A percentile compares a stretch with the other conserved stretches of the same genome.
Conservation (phyloP, 345 rosid genomes). For the Tarenaya hassleriana region DNA sequence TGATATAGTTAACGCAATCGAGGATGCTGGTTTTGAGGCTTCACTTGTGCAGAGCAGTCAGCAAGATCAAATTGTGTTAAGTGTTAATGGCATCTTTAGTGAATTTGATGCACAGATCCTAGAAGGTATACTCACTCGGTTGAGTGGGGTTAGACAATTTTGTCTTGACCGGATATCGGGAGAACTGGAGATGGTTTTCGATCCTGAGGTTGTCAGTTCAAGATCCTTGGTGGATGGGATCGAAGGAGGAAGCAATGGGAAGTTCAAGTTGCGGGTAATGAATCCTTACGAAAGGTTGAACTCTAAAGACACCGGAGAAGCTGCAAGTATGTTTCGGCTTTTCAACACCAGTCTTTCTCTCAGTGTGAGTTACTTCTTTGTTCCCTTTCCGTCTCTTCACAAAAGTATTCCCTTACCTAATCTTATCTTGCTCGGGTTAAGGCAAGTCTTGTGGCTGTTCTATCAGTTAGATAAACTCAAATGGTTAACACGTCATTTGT, state of each 20-base stretch:
- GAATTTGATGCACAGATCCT: conserved; percentile 68
- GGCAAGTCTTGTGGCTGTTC: too few relatives aligned
- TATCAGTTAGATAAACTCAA: too few relatives aligned
- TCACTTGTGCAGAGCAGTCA: conserved; percentile 87
- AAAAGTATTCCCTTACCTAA: not conserved
- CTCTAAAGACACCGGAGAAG: conserved; percentile 74
- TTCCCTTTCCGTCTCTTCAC: not conserved
- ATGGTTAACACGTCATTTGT: not conserved
- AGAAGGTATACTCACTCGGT: conserved; percentile 53
- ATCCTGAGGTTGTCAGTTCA: conserved; percentile 75
- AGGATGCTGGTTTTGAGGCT: conserved; percentile 95
- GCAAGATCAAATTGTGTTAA: conserved; percentile 70
- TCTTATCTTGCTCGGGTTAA: too few relatives aligned
- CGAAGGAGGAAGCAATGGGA: conserved; percentile 60
- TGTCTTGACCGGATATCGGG: conserved; percentile 47
- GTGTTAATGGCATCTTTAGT: conserved; percentile 54
- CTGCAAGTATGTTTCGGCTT: conserved; percentile 67
- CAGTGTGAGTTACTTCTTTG: conserved; percentile 63
- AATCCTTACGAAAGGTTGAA: conserved; percentile 86
- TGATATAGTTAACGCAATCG: conserved; percentile 81
- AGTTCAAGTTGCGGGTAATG: conserved; percentile 60
- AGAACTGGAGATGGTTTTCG: conserved; percentile 81
- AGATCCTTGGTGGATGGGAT: conserved; percentile 80
- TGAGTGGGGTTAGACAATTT: conserved; percentile 77
- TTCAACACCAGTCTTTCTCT: conserved; percentile 73